Evolutionary conservation across 768 basidiomycete species (phyloP).

Genomic region (Hydnomerulius pinastri): DNA sequence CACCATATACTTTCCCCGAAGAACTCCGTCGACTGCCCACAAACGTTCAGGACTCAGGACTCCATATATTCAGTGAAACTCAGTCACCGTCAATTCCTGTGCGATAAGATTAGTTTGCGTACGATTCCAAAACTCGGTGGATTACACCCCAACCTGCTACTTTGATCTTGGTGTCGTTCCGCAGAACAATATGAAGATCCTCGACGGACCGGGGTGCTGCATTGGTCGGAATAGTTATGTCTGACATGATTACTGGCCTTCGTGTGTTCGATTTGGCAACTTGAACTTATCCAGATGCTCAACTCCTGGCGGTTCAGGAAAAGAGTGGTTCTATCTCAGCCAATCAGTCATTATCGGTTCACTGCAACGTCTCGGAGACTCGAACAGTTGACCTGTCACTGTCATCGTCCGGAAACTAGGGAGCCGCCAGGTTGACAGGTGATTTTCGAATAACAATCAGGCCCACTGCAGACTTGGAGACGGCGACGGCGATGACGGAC

Average conservation of each 20-base stretch:
- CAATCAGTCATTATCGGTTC: no score
- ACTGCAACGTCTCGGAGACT: no score
- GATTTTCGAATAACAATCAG: not conserved
- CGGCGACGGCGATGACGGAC: slow-evolving; percentile 1
- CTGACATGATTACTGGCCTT: not conserved
- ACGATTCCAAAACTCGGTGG: slow-evolving; percentile 1
- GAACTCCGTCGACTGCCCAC: slow-evolving; percentile 80
- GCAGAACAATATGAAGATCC: slow-evolving; percentile 57
- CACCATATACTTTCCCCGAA: slow-evolving; percentile 95
- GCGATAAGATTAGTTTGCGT: not conserved
- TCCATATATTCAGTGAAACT: slow-evolving; percentile 1
- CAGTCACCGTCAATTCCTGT: slow-evolving; percentile 68
- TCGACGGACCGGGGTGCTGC: slow-evolving; percentile 53
- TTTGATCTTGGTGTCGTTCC: slow-evolving; percentile 81
- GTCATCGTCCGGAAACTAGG: no score
- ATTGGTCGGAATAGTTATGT: slow-evolving; percentile 26
- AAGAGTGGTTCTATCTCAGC: no score
- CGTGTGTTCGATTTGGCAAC: no score
- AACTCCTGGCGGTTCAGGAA: no score
- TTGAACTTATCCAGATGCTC: no score
- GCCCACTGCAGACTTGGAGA: not conserved
- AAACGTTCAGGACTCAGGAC: slow-evolving; percentile 8
- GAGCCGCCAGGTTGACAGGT: not conserved
- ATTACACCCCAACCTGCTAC: slow-evolving; percentile 75
- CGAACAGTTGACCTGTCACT: no score